These are phyloP conservation scores for Pisolithus albus DNA, from an alignment of 768 basidiomycete species.

Conservation along the genomic window DNA sequence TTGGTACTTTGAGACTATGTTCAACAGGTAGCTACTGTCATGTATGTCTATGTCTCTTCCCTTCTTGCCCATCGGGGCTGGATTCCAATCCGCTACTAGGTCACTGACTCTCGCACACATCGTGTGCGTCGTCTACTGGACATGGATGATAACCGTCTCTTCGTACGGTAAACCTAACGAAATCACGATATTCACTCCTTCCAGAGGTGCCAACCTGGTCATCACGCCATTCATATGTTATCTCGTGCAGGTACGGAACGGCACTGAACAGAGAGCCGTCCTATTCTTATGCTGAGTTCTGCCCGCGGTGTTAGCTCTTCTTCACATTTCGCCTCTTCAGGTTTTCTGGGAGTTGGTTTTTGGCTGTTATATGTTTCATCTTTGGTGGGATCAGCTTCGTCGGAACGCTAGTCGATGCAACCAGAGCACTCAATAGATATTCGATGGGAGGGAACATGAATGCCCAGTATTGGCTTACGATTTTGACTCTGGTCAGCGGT, in stretches of 20 bases:
- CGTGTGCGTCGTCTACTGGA: slow-evolving; percentile 3
- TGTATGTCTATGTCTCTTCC: not conserved
- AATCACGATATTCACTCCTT: slow-evolving; percentile 4
- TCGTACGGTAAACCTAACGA: not conserved
- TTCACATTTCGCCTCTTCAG: slow-evolving; percentile 2
- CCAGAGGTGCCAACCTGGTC: slow-evolving; percentile 2
- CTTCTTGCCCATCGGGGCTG: no score
- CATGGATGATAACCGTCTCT: slow-evolving; percentile 2
- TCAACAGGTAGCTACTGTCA: slow-evolving; percentile 1
- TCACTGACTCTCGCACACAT: not conserved
- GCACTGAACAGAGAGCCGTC: no score
- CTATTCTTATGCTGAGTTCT: no score
- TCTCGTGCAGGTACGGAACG: slow-evolving; percentile 3
- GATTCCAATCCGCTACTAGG: not conserved
- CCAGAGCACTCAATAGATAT: not conserved
- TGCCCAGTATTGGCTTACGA: slow-evolving; percentile 2
- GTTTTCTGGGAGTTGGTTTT: not conserved
- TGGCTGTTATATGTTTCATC: slow-evolving; percentile 1
- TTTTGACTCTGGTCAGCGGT: slow-evolving; percentile 1
- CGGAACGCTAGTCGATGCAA: slow-evolving; percentile 3
- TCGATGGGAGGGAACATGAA: not conserved
- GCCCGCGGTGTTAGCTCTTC: not conserved
- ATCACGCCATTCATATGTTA: slow-evolving; percentile 5
- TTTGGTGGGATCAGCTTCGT: not conserved
- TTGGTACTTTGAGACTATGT: no score